phyloP scores from a whole-genome alignment of 345 rosid genomes.

The Aquilaria sinensis region DNA sequence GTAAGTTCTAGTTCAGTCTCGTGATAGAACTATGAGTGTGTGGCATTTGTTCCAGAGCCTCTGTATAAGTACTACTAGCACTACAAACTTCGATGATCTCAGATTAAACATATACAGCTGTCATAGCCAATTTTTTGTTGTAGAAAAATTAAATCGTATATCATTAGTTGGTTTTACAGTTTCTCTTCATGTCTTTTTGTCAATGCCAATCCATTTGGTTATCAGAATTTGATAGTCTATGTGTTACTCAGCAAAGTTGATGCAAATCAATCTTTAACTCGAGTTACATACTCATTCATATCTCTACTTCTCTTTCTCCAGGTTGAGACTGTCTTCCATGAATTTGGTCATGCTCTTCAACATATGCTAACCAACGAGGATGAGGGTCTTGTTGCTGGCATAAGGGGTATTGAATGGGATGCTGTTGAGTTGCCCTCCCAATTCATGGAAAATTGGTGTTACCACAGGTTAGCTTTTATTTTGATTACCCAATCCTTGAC shows the following conservation, averaged over 20 bases:
- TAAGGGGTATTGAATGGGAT: constrained; percentile 88
- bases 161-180: too few species aligned
- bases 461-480: constrained; percentile 54
- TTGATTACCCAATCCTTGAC: neutral
- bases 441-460: constrained; percentile 99
- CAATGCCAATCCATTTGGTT: too few species aligned
- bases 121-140: too few species aligned
- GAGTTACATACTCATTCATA: neutral
- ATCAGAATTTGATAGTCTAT: too few species aligned
- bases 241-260: neutral
- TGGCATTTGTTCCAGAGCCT: too few species aligned
- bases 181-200: too few species aligned
- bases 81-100: too few species aligned
- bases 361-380: constrained; percentile 91
- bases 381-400: constrained; percentile 90
- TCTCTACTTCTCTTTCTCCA: constrained; percentile 17
- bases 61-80: too few species aligned
- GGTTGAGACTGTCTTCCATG: constrained; percentile 97
- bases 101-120: too few species aligned
- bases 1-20: too few species aligned
- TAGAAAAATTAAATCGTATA: too few species aligned
- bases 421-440: constrained; percentile 95
- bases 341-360: constrained; percentile 96
- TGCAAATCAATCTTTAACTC: neutral
- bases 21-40: too few species aligned